Conservation (phyloP, 345 rosid genomes). For the Citropsis articulata region DNA sequence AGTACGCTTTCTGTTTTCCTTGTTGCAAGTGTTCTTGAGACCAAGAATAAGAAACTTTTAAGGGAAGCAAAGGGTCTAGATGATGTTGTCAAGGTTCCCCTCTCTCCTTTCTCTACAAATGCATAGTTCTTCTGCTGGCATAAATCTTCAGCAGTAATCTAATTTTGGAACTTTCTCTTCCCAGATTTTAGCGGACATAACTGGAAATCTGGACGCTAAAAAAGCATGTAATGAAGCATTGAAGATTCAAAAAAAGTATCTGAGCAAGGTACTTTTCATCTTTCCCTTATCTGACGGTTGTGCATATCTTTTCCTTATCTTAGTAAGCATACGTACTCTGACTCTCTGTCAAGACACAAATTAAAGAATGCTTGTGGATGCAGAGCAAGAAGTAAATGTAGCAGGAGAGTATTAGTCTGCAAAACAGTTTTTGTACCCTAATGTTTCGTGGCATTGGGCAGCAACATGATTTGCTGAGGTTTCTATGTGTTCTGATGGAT, state of each 20-base stretch:
- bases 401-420: not conserved
- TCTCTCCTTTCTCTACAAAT: not conserved
- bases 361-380: constrained; percentile 20
- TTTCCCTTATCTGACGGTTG: not conserved
- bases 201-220: constrained; percentile 74
- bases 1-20: constrained; percentile 74
- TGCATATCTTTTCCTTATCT: not conserved
- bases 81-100: constrained; percentile 76
- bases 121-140: not conserved
- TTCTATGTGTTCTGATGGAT: not conserved
- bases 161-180: constrained; percentile 1
- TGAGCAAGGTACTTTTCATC: constrained; percentile 51
- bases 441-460: constrained; percentile 1
- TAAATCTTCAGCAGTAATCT: constrained; percentile 4
- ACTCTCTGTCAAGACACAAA: constrained; percentile 1
- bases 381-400: constrained; percentile 41
- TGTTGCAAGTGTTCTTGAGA: constrained; percentile 86
- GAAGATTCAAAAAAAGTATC: constrained; percentile 78
- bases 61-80: constrained; percentile 88
- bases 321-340: not conserved
- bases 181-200: constrained; percentile 77
- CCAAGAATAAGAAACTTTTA: constrained; percentile 74
- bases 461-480: not conserved
- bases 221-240: constrained; percentile 77
- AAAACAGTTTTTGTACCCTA: not conserved